Evolutionary conservation across 1,284 basidiomycete genomes (phyloP).

Genomic region (Quambalaria eucalypti): DNA sequence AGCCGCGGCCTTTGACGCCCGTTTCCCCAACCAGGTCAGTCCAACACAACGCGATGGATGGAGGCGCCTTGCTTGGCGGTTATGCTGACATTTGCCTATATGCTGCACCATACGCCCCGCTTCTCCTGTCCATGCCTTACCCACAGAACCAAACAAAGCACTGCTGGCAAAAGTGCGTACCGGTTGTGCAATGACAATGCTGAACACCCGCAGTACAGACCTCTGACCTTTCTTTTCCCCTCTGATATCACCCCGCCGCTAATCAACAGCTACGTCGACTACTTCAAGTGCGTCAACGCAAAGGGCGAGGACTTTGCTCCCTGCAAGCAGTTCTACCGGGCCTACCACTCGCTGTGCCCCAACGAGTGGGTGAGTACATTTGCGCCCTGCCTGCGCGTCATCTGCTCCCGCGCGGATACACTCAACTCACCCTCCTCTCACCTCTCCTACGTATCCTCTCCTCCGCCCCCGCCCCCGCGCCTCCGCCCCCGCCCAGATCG

Average conservation of each 20-base stretch:
- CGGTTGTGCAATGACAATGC: not conserved
- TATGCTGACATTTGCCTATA: too few species aligned
- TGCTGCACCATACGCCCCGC: not conserved
- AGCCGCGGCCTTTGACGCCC: slow-evolving; percentile 42
- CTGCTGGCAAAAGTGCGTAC: slow-evolving; percentile 45
- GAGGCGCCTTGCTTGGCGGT: too few species aligned
- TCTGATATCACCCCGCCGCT: not conserved
- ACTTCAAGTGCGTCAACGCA: slow-evolving; percentile 91
- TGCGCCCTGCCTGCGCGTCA: too few species aligned
- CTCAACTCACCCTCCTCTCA: not conserved
- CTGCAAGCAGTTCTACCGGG: slow-evolving; percentile 97
- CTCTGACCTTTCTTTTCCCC: not conserved
- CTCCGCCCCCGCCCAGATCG: slow-evolving; percentile 22
- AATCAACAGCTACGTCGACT: slow-evolving; percentile 55
- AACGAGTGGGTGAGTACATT: slow-evolving; percentile 50
- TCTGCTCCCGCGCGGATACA: not conserved
- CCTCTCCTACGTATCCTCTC: not conserved
- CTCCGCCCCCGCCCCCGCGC: not conserved
- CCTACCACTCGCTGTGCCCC: slow-evolving; percentile 93
- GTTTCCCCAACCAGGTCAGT: slow-evolving; percentile 44
- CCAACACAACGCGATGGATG: not conserved
- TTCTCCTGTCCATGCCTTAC: not conserved
- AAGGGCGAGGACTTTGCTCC: slow-evolving; percentile 96
- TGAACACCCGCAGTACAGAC: not conserved
- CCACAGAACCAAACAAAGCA: slow-evolving; percentile 46